Evolutionary conservation across 306 rosid species (phyloP), one percentile per base, ranked within the genome.

Genomic region (Pyrus communis): DNA sequence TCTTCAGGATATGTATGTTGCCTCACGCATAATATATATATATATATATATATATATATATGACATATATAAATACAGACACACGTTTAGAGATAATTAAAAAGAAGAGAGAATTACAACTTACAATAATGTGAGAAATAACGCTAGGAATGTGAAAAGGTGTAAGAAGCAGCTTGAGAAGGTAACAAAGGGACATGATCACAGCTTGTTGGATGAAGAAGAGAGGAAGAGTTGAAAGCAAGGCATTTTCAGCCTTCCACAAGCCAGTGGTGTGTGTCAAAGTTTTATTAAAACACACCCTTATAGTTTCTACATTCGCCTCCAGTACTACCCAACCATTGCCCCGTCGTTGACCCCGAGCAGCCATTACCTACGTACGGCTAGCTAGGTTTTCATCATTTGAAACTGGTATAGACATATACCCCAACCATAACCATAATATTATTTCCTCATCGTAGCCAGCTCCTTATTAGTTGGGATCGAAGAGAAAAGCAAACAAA

Each of bases 241-340:
- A 67, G 4, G 84, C 64, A 62, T 77, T 85, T 27, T 85, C 88
- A 1, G 80, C 84, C 60, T 77, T 71, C 88, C 88, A 85, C 18
- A 85, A 21, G 9, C 79, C 74, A 5, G 17, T 31, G 17, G 12
- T 10, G 2, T 58, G 78, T 13, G 84, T 80, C 43, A 85, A 7
- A 5, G 60, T 80, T 33, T 72, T 77, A 11, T 69, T 82, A 38
- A 73, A 82, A 27, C 88, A 85, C 7, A 31, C 69, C 69, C n/a
- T 28, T 4, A 11, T 6, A 11, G 1, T 0, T 2, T 25, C 66
- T 17, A 8, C 61, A 55, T 18, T 18, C 25, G 12, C 62, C 10
- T 60, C 35, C 15, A 25, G 7, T 25, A 60, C 21, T 2, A 55
- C 8, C 61, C 61, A 21, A 55, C 21, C 23, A 18, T 55, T 51